phyloP scores from a whole-genome alignment of 176 grass and related monocot genomes.

The Chrysopogon serrulatus region DNA sequence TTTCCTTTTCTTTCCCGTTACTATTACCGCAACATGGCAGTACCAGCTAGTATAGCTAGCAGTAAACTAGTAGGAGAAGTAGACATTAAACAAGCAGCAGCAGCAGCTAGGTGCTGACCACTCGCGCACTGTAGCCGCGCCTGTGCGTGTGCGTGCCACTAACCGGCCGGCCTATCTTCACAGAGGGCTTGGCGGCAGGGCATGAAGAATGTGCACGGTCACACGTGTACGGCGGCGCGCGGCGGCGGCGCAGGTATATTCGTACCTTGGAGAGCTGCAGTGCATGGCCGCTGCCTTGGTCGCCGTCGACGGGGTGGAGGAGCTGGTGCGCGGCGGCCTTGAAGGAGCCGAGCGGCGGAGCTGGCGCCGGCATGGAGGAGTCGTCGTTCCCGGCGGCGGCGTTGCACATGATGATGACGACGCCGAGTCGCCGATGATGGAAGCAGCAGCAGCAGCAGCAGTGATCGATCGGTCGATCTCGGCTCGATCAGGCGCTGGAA shows the following conservation, averaged over 20 bases:
- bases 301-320: conserved; percentile 28
- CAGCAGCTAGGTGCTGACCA: neutral
- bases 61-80: neutral
- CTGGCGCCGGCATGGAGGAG: neutral
- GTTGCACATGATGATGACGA: conserved; percentile 40
- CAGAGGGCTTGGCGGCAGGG: neutral
- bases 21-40: conserved; percentile 16
- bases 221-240: neutral
- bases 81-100: neutral
- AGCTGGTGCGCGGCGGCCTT: conserved; percentile 39
- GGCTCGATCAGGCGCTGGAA: neutral
- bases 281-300: neutral
- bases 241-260: neutral
- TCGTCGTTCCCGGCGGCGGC: neutral
- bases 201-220: neutral
- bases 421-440: too few species aligned
- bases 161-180: neutral
- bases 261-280: conserved; percentile 44
- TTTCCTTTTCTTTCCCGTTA: conserved; percentile 26
- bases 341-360: neutral
- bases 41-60: neutral
- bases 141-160: neutral
- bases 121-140: neutral
- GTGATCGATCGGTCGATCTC: neutral
- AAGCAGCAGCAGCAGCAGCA: neutral